A percentile compares a stretch with the other conserved stretches of the same genome.
These are phyloP conservation scores for Thyridium curvatum DNA, from an alignment of 2,329 filamentous ascomycete species.

Conservation along the genomic window DNA sequence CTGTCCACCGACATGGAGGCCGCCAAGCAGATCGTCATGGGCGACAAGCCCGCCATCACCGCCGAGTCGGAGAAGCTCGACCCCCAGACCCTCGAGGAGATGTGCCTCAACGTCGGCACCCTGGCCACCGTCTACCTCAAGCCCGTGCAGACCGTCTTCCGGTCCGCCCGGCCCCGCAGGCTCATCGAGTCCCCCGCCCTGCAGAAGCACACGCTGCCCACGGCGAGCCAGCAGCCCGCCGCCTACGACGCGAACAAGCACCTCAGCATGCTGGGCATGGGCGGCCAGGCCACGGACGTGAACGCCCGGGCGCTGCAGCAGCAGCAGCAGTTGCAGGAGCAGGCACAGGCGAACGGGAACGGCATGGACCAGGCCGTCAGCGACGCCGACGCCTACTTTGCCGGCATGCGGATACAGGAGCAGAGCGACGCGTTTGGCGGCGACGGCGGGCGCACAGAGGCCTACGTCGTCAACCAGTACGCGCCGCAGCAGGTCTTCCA, in stretches of 20 bases:
- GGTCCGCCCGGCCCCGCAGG: constrained; percentile 73
- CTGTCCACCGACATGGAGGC: constrained; percentile 85
- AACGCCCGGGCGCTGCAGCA: constrained; percentile 25
- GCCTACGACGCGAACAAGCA: constrained; percentile 50
- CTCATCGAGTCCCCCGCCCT: constrained; percentile 80
- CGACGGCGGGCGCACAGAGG: constrained; percentile 40
- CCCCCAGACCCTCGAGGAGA: constrained; percentile 84
- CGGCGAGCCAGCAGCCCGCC: constrained; percentile 23
- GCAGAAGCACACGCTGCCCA: constrained; percentile 63
- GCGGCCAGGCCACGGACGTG: constrained; percentile 44
- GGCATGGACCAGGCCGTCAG: constrained; percentile 64
- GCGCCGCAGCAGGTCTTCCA: constrained; percentile 71
- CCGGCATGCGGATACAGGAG: constrained; percentile 64
- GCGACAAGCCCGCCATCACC: constrained; percentile 92
- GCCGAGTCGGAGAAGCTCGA: constrained; percentile 95
- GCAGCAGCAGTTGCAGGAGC: too few relatives aligned
- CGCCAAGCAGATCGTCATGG: constrained; percentile 89
- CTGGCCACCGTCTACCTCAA: constrained; percentile 97
- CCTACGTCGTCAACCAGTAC: constrained; percentile 76
- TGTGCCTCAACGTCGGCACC: constrained; percentile 94
- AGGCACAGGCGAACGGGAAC: too few relatives aligned
- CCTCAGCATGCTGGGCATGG: constrained; percentile 51
- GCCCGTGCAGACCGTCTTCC: constrained; percentile 94
- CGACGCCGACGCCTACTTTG: constrained; percentile 88
- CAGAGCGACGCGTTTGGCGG: constrained; percentile 60